These are phyloP conservation scores for Botryosphaeria agaves DNA, from an alignment of 2,329 filamentous ascomycete species.

Conservation along the genomic window DNA sequence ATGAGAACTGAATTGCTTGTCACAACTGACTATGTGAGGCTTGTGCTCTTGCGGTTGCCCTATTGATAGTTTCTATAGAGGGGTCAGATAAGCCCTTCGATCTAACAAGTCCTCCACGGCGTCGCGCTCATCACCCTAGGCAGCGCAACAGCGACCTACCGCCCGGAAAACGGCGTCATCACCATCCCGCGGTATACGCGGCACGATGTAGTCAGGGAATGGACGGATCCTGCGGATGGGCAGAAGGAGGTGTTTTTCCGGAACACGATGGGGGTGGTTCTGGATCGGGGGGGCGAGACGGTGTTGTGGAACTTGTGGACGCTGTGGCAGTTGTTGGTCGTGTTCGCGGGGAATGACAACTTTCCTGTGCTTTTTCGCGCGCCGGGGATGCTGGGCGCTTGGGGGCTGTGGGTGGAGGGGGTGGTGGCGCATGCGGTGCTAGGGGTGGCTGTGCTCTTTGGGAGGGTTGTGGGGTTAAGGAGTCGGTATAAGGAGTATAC, in stretches of 20 bases:
- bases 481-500: background rate
- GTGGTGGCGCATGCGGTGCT: background rate
- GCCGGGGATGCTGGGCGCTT: background rate
- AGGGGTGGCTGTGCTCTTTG: background rate
- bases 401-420: background rate
- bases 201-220: background rate
- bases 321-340: slow-evolving; percentile 1
- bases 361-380: background rate
- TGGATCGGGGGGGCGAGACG: background rate
- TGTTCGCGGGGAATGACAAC: slow-evolving; percentile 1
- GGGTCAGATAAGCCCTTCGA: too few species aligned
- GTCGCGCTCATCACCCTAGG: background rate
- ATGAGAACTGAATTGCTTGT: too few species aligned
- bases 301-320: background rate
- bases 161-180: background rate
- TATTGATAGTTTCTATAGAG: too few species aligned
- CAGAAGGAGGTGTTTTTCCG: slow-evolving; percentile 1
- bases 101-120: background rate
- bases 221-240: background rate
- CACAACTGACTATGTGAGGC: too few species aligned
- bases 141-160: background rate
- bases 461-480: background rate
- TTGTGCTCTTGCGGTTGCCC: too few species aligned
- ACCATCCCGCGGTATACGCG: background rate
- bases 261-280: background rate